Evolutionary conservation across 352 stramenopile species (phyloP).

Genomic region (Pseudoperonospora humuli): DNA sequence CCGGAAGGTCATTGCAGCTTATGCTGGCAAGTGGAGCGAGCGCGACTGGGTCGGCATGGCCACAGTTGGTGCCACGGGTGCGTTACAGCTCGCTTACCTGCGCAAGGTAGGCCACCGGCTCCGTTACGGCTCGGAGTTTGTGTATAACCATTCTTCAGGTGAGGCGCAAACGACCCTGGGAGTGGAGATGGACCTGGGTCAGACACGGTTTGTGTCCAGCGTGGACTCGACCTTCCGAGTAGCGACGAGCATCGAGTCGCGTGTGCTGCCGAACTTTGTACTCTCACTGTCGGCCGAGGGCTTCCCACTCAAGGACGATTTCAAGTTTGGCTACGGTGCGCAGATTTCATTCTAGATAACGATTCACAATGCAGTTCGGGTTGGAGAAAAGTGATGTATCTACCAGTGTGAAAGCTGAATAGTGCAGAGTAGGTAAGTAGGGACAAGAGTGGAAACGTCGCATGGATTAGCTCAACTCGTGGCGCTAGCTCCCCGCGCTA

Average conservation of each 20-base stretch:
- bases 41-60: conserved; percentile 60
- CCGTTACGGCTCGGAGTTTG: conserved; percentile 75
- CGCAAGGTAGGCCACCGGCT: conserved; percentile 79
- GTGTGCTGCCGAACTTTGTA: conserved; percentile 82
- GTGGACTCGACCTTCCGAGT: conserved; percentile 79
- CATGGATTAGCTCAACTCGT: conserved; percentile 4
- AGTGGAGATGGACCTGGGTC: conserved; percentile 76
- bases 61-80: conserved; percentile 73
- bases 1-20: conserved; percentile 78
- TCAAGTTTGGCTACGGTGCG: conserved; percentile 88
- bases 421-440: conserved; percentile 14
- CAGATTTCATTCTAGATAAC: conserved; percentile 81
- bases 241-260: conserved; percentile 74
- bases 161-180: conserved; percentile 78
- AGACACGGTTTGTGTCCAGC: conserved; percentile 79
- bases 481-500: conserved; percentile 8
- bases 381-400: conserved; percentile 18
- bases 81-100: conserved; percentile 80
- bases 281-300: conserved; percentile 79
- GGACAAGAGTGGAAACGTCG: conserved; percentile 10
- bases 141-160: conserved; percentile 80
- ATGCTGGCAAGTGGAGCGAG: conserved; percentile 76
- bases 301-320: conserved; percentile 82
- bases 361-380: conserved; percentile 16
- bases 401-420: conserved; percentile 13